These are phyloP conservation scores for Colletotrichum sidae DNA, from an alignment of 2,329 filamentous ascomycete genomes.

Conservation along the genomic window DNA sequence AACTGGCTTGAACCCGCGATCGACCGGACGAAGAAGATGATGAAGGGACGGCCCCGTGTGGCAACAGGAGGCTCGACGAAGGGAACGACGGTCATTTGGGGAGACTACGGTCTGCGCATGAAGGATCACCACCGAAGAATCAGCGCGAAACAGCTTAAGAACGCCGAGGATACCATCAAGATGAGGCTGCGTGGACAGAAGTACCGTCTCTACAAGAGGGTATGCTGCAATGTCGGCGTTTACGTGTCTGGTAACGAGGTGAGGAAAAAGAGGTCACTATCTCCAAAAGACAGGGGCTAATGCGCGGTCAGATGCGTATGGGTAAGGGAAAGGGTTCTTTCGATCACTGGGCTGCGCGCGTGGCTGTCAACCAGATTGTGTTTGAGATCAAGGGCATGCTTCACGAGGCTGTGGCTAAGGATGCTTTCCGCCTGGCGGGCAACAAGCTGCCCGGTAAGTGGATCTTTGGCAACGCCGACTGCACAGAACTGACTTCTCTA, in stretches of 20 bases:
- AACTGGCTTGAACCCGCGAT: slow-evolving; percentile 87
- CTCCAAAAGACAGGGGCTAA: slow-evolving; percentile 4
- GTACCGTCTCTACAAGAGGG: slow-evolving; percentile 91
- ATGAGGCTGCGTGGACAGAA: slow-evolving; percentile 88
- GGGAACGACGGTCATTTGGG: slow-evolving; percentile 96
- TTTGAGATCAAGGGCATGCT: slow-evolving; percentile 93
- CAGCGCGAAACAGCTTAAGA: slow-evolving; percentile 85
- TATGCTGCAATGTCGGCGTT: slow-evolving; percentile 93
- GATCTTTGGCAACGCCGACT: too few species aligned
- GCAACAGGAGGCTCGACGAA: slow-evolving; percentile 90
- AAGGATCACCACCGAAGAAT: slow-evolving; percentile 92
- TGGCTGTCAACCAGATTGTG: slow-evolving; percentile 90
- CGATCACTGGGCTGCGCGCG: slow-evolving; percentile 93
- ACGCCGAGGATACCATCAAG: slow-evolving; percentile 94
- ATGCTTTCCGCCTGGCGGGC: slow-evolving; percentile 93
- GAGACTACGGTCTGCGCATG: slow-evolving; percentile 95
- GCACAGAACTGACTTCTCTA: slow-evolving; percentile 38
- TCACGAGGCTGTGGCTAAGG: slow-evolving; percentile 93
- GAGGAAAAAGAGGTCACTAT: slow-evolving; percentile 41
- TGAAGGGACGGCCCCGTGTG: slow-evolving; percentile 89
- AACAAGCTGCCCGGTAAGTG: slow-evolving; percentile 90
- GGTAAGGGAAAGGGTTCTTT: slow-evolving; percentile 98
- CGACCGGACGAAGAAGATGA: slow-evolving; percentile 85
- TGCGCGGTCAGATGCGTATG: slow-evolving; percentile 80
- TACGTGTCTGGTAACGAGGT: slow-evolving; percentile 95